phyloP scores from a whole-genome alignment of 805 yeast species.

The Yamadazyma insecticola region DNA sequence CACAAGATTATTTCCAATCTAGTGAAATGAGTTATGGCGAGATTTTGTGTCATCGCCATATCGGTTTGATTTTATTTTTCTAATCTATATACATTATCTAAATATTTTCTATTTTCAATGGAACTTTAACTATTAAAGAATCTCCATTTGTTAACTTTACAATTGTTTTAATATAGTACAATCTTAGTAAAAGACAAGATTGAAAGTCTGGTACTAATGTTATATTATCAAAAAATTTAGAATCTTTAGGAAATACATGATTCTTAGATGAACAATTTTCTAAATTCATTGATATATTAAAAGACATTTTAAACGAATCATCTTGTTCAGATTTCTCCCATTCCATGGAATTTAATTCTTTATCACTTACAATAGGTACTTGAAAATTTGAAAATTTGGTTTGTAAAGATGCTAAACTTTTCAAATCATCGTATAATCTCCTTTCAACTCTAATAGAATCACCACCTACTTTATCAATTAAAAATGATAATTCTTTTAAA shows the following conservation, averaged over 20 bases:
- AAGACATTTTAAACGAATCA: constrained; percentile 18
- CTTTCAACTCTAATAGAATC: constrained; percentile 30
- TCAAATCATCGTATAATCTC: constrained; percentile 31
- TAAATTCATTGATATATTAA: constrained; percentile 25
- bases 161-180: constrained; percentile 30
- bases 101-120: constrained; percentile 24
- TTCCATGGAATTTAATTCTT: constrained; percentile 20
- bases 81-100: too few relatives aligned
- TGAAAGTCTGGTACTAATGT: constrained; percentile 39
- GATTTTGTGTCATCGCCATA: too few relatives aligned
- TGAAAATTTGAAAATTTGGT: constrained; percentile 31
- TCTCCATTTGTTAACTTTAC: constrained; percentile 28
- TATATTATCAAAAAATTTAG: constrained; percentile 20
- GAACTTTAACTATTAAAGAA: constrained; percentile 28
- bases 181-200: constrained; percentile 29
- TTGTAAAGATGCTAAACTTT: constrained; percentile 27
- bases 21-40: too few relatives aligned
- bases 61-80: too few relatives aligned
- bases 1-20: too few relatives aligned
- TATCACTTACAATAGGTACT: too few relatives aligned
- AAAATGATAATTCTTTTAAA: constrained; percentile 18
- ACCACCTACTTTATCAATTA: constrained; percentile 32
- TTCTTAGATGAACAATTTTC: constrained; percentile 26
- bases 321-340: constrained; percentile 24
- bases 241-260: constrained; percentile 11